Conservation (phyloP, 2,329 filamentous ascomycete species). For the Cladosporium cucumerinum region DNA sequence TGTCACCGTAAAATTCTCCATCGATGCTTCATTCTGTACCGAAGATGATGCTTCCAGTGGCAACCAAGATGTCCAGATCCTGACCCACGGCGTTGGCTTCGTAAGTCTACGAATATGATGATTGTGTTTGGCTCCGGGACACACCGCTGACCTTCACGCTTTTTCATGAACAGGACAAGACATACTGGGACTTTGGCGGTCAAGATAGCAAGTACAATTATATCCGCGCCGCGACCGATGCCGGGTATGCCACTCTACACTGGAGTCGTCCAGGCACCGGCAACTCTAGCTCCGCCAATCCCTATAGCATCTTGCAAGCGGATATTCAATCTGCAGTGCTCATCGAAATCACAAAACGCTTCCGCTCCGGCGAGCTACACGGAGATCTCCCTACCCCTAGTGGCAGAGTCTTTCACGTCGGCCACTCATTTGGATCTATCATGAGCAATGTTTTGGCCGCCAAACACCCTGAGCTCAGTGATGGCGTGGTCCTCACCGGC, state of each 20-base stretch:
- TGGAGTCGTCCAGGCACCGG: slow-evolving; percentile 25
- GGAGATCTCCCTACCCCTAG: slow-evolving; percentile 4
- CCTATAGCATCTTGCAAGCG: slow-evolving; percentile 21
- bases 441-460: slow-evolving; percentile 18
- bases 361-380: slow-evolving; percentile 19
- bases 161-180: slow-evolving; percentile 16
- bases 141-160: background rate
- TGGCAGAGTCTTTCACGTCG: slow-evolving; percentile 23
- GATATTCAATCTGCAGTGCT: slow-evolving; percentile 20
- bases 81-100: slow-evolving; percentile 25
- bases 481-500: slow-evolving; percentile 23
- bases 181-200: slow-evolving; percentile 23
- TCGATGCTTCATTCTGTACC: slow-evolving; percentile 22
- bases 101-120: background rate
- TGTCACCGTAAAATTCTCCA: slow-evolving; percentile 17
- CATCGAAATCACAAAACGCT: slow-evolving; percentile 17
- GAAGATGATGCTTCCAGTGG: background rate
- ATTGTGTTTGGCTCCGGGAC: background rate
- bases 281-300: slow-evolving; percentile 17
- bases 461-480: slow-evolving; percentile 17
- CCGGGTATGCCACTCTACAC: slow-evolving; percentile 21
- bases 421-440: slow-evolving; percentile 22
- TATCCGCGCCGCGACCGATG: slow-evolving; percentile 17
- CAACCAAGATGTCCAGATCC: slow-evolving; percentile 18
- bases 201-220: slow-evolving; percentile 22